These are phyloP conservation scores for Rhododendron kiyosumense DNA, from an alignment of 148 eudicot genomes.

Conservation along the genomic window DNA sequence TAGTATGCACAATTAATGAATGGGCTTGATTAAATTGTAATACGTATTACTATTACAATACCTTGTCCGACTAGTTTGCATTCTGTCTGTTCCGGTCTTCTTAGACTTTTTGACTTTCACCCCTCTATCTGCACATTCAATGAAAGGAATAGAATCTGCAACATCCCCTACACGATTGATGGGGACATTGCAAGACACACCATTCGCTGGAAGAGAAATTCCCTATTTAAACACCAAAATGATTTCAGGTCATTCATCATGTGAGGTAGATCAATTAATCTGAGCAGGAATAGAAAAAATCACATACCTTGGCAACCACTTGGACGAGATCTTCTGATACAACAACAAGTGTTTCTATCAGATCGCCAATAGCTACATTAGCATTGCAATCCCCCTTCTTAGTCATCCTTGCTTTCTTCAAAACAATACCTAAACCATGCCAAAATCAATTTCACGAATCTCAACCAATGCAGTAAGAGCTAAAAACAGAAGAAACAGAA, in stretches of 20 bases:
- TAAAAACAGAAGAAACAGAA: neutral
- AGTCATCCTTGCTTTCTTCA: slow-evolving; percentile 76
- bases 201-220: slow-evolving; percentile 41
- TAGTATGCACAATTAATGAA: no score
- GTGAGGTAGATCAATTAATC: neutral
- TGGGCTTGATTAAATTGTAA: neutral
- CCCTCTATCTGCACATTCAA: slow-evolving; percentile 28
- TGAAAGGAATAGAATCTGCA: slow-evolving; percentile 14
- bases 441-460: neutral
- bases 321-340: slow-evolving; percentile 79
- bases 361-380: slow-evolving; percentile 45
- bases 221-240: slow-evolving; percentile 38
- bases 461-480: neutral
- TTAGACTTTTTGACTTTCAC: slow-evolving; percentile 14
- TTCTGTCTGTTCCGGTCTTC: slow-evolving; percentile 16
- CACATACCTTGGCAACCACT: slow-evolving; percentile 77
- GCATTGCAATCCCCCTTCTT: slow-evolving; percentile 56
- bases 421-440: slow-evolving; percentile 53
- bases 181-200: slow-evolving; percentile 23
- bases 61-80: slow-evolving; percentile 34
- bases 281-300: neutral
- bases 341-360: slow-evolving; percentile 69
- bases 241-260: slow-evolving; percentile 1
- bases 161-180: slow-evolving; percentile 34
- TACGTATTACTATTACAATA: slow-evolving; percentile 3